These are phyloP conservation scores for Globisporangium paddicum DNA, from an alignment of 352 stramenopile species.

Conservation along the genomic window DNA sequence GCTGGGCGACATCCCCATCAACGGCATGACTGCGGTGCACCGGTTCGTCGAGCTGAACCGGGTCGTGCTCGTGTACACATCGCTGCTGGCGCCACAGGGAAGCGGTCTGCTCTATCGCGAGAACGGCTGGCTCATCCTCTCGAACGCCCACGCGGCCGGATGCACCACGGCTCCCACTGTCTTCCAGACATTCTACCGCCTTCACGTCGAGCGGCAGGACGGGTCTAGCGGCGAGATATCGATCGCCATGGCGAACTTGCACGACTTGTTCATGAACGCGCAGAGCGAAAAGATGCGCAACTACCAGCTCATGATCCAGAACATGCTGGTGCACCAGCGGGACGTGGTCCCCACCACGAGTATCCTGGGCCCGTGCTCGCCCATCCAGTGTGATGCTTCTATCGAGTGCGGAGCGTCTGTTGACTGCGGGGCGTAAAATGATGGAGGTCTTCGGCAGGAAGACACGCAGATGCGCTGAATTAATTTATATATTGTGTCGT, in stretches of 20 bases:
- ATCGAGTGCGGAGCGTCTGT: not conserved
- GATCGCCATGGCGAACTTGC: not conserved
- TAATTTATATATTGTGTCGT: too few relatives aligned
- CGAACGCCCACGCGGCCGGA: not conserved
- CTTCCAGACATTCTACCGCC: constrained; percentile 6
- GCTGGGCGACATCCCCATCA: not conserved
- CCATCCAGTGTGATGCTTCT: not conserved
- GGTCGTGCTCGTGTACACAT: constrained; percentile 6
- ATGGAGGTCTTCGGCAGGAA: too few relatives aligned
- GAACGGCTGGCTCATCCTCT: constrained; percentile 7
- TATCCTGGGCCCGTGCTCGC: not conserved
- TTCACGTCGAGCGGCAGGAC: not conserved
- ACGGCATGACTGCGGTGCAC: not conserved
- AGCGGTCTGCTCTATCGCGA: constrained; percentile 9
- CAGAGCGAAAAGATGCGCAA: constrained; percentile 1
- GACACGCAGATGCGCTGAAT: too few relatives aligned
- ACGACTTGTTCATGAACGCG: not conserved
- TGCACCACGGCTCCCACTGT: not conserved
- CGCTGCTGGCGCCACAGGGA: not conserved
- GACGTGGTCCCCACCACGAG: not conserved
- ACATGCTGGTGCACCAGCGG: constrained; percentile 3
- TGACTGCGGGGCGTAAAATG: too few relatives aligned
- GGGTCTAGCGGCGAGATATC: not conserved
- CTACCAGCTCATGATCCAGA: constrained; percentile 2
- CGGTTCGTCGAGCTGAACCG: constrained; percentile 8